Evolutionary conservation across 108 stramenopile genomes (phyloP).

Genomic region (Ochromonas danica): DNA sequence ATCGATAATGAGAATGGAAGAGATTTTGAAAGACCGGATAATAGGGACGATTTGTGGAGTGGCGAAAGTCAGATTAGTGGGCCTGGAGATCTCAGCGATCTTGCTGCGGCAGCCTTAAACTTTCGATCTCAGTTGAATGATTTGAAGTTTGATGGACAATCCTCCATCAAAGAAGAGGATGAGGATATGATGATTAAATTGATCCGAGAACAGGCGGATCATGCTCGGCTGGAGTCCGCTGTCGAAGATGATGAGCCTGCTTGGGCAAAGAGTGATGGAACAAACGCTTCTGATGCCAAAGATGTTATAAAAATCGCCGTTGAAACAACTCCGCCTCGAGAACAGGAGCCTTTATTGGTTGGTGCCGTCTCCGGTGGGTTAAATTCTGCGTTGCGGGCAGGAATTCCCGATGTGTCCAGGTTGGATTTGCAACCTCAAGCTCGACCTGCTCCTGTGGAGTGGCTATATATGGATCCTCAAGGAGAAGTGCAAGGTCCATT

Average conservation of each 20-base stretch:
- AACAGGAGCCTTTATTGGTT: too few species aligned
- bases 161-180: background rate
- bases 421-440: background rate
- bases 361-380: too few species aligned
- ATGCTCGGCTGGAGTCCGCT: background rate
- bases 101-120: background rate
- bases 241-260: background rate
- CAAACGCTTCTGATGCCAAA: background rate
- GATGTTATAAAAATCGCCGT: background rate
- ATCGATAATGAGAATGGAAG: background rate
- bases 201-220: background rate
- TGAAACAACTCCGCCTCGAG: background rate
- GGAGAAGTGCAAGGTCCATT: conserved; percentile 1
- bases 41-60: background rate
- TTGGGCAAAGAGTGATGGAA: background rate
- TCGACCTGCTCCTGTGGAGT: background rate
- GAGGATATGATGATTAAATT: background rate
- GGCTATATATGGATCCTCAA: background rate
- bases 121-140: background rate
- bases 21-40: background rate
- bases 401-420: too few species aligned
- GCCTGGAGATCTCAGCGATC: background rate
- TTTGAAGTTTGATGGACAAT: background rate
- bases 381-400: too few species aligned
- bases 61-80: background rate